Evolutionary conservation across 2,329 filamentous ascomycete genomes (phyloP).

Genomic region (Sporothrix sp.): DNA sequence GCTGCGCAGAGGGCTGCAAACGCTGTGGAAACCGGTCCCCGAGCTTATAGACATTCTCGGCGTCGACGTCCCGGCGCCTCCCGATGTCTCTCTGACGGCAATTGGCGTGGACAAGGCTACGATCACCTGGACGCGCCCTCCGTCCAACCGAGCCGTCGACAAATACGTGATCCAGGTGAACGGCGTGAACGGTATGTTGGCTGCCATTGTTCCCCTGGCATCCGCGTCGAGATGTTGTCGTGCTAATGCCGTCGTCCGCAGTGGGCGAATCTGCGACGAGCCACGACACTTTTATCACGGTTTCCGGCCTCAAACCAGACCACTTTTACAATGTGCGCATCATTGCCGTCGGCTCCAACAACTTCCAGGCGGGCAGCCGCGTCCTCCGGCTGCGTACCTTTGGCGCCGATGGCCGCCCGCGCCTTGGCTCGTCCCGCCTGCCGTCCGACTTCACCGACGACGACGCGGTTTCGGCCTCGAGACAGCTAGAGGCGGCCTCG

Average conservation of each 20-base stretch:
- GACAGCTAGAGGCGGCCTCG: conserved; percentile 33
- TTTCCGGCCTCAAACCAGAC: conserved; percentile 75
- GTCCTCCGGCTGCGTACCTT: conserved; percentile 77
- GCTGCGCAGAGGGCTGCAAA: conserved; percentile 75
- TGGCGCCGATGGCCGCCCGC: conserved; percentile 52
- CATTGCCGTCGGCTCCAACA: conserved; percentile 80
- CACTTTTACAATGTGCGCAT: conserved; percentile 92
- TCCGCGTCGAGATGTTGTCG: background rate
- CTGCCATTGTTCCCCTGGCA: background rate
- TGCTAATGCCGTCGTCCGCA: conserved; percentile 24
- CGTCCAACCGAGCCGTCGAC: conserved; percentile 55
- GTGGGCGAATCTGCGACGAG: conserved; percentile 74
- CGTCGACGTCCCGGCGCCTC: conserved; percentile 84
- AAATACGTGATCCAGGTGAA: conserved; percentile 93
- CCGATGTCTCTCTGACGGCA: conserved; percentile 80
- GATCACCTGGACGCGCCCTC: conserved; percentile 79
- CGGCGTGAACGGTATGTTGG: conserved; percentile 70
- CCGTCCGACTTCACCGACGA: conserved; percentile 47
- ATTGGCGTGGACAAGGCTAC: conserved; percentile 82
- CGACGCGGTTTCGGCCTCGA: conserved; percentile 33
- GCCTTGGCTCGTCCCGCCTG: conserved; percentile 45
- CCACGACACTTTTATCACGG: conserved; percentile 78
- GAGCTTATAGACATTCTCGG: conserved; percentile 85
- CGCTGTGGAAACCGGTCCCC: conserved; percentile 81
- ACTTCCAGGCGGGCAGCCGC: conserved; percentile 82